phyloP scores from a whole-genome alignment of 2,329 filamentous ascomycete genomes.

The Pochonia chlamydosporia region DNA sequence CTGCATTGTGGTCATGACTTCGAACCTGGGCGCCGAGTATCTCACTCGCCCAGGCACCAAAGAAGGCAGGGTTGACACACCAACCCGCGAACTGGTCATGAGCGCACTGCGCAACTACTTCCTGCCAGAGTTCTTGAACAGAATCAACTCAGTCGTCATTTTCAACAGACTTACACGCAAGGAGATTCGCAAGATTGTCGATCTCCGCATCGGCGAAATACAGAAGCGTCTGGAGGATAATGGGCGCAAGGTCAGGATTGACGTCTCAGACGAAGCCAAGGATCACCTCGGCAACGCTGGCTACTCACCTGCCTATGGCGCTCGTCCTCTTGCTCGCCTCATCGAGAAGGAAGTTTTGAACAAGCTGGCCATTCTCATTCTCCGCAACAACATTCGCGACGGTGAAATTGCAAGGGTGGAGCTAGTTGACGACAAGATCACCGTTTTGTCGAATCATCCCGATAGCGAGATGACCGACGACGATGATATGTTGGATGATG shows the following conservation, averaged over 20 bases:
- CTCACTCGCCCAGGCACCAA: constrained; percentile 72
- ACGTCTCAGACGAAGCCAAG: constrained; percentile 78
- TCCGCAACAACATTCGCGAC: constrained; percentile 78
- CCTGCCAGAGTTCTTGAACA: constrained; percentile 96
- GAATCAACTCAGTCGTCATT: constrained; percentile 92
- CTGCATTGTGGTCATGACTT: constrained; percentile 99
- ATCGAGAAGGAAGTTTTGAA: constrained; percentile 98
- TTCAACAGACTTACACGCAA: constrained; percentile 90
- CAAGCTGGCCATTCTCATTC: constrained; percentile 81
- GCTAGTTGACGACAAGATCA: constrained; percentile 71
- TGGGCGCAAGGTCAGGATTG: constrained; percentile 76
- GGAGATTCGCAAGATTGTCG: constrained; percentile 94
- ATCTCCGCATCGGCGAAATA: constrained; percentile 80
- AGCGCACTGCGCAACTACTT: constrained; percentile 90
- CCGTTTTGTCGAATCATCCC: constrained; percentile 75
- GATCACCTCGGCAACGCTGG: constrained; percentile 89
- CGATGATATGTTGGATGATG: constrained; percentile 65
- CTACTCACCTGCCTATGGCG: constrained; percentile 93
- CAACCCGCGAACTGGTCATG: constrained; percentile 86
- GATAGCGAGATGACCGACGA: constrained; percentile 59
- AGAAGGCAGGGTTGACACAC: constrained; percentile 79
- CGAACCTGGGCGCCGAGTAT: constrained; percentile 91
- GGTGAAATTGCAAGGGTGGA: constrained; percentile 78
- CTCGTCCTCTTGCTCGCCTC: constrained; percentile 77
- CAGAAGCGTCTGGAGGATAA: constrained; percentile 87